Percentiles rank a stretch among this genome's conserved stretches.
These are phyloP conservation scores for Candida lessepsii DNA, from an alignment of 805 yeast genomes.

Conservation along the genomic window DNA sequence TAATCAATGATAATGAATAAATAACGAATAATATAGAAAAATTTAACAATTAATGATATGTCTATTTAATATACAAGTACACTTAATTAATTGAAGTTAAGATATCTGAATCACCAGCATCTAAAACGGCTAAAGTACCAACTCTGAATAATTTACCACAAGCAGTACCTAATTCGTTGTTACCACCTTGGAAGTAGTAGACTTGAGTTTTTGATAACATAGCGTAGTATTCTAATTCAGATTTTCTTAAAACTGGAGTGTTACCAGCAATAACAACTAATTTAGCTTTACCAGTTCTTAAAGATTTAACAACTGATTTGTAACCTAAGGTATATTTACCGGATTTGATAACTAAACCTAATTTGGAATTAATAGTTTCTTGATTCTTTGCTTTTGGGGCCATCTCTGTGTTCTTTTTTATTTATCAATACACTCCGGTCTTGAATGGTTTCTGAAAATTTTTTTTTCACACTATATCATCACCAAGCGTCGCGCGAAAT, in stretches of 20 bases:
- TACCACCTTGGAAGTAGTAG: slow-evolving; percentile 99
- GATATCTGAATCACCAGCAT: slow-evolving; percentile 99
- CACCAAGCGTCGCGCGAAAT: too few species aligned
- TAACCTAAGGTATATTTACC: slow-evolving; percentile 99
- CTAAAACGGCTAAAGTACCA: slow-evolving; percentile 93
- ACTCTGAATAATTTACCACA: slow-evolving; percentile 99
- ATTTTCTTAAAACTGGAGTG: slow-evolving; percentile 99
- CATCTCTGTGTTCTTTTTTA: slow-evolving; percentile 27
- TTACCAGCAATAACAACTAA: slow-evolving; percentile 96
- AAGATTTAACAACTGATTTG: slow-evolving; percentile 97
- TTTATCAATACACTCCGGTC: slow-evolving; percentile 83
- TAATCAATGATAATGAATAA: too few species aligned
- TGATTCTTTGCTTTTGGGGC: slow-evolving; percentile 95
- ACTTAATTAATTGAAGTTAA: slow-evolving; percentile 54
- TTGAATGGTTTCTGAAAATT: slow-evolving; percentile 15
- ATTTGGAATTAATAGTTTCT: slow-evolving; percentile 96
- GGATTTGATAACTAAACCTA: slow-evolving; percentile 96
- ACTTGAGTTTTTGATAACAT: slow-evolving; percentile 97
- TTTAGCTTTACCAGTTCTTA: slow-evolving; percentile 99
- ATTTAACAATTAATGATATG: neutral
- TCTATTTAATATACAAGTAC: slow-evolving; percentile 7
- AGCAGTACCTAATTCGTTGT: slow-evolving; percentile 99
- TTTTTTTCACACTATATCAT: slow-evolving; percentile 1
- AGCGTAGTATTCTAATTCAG: slow-evolving; percentile 99
- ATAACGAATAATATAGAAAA: neutral